Base-by-base conservation (phyloP, 2,329 filamentous ascomycete species). In the Ceratocystiopsis sp. region DNA sequence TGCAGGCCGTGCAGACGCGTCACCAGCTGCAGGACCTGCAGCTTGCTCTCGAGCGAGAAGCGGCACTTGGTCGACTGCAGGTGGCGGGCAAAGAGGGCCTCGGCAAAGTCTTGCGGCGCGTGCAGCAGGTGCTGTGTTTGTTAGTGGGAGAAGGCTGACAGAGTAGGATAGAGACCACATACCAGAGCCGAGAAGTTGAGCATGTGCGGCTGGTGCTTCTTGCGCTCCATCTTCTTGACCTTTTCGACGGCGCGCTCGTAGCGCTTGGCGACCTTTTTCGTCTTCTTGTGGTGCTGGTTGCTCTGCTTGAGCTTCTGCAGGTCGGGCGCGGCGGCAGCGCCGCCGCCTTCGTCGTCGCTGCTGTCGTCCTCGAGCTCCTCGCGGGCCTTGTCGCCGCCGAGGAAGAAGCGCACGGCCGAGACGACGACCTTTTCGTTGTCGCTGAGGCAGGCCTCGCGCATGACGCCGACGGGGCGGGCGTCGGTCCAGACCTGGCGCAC, bases 401-500 rank as follows among this genome's bases (percentile, higher is more conserved):
- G 69, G 66, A 98, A 98, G 67, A 96, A 98, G 19, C 85, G 75
- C 14, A 93, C 84, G 38, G 84, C 87, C 15, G 86, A 84, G 7
- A 82, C 68, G 21, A 91, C 75, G 4, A 96, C 86, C 63, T 98
- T 98, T 53, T 93, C 84, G 52, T 95, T 93, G 42, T 94, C 81
- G 4, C 84, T 78, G 45, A 98, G 64, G 43, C 80, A 78, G 0
- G 89, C 86, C 61, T 94, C 83, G 62, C 93, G 93, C 87, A 98
- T 96, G 50, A 96, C 84, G 55, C 94, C 86, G n/a, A 96, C 91
- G 0, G 89, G 79, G 59, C 87, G 47, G 14, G 86, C 75, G 54
- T 98, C 91, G 11, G 83, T 85, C 91, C 91, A 98, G 49, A 96
- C 79, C 53, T 95, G 87, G 39, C 89, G 75, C 62, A 87, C 93